Percentiles rank a stretch among this genome's conserved stretches.
These are phyloP conservation scores for Leccinum pellstonianum DNA, from an alignment of 768 basidiomycete genomes.

Conservation along the genomic window DNA sequence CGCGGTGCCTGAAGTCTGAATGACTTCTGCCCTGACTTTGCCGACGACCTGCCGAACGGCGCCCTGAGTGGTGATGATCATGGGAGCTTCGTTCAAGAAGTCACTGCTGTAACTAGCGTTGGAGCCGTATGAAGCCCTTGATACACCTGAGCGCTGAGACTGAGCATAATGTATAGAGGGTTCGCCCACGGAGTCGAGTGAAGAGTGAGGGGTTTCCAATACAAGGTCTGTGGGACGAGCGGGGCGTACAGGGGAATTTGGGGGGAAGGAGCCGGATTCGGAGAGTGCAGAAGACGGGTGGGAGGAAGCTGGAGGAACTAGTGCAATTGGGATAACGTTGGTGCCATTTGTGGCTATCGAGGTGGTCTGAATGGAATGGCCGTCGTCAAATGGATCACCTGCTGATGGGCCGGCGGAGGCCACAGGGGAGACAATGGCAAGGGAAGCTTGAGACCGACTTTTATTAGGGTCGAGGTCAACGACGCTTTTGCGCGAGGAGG, in stretches of 20 bases:
- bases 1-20: conserved; percentile 52
- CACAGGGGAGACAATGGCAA: conserved; percentile 11
- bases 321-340: conserved; percentile 85
- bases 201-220: conserved; percentile 60
- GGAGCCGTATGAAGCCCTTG: conserved; percentile 71
- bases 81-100: conserved; percentile 75
- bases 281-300: conserved; percentile 36
- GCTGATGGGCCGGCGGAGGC: conserved; percentile 21
- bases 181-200: conserved; percentile 47
- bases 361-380: conserved; percentile 74
- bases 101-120: conserved; percentile 76
- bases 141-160: conserved; percentile 55
- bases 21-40: conserved; percentile 76
- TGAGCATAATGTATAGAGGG: conserved; percentile 38
- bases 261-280: conserved; percentile 16
- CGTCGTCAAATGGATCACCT: conserved; percentile 75
- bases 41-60: conserved; percentile 71
- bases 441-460: conserved; percentile 36
- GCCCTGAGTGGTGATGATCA: conserved; percentile 69
- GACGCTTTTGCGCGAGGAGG: conserved; percentile 45
- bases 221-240: conserved; percentile 58
- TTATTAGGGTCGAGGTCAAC: conserved; percentile 56
- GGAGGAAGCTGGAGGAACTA: conserved; percentile 61
- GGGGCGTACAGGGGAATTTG: conserved; percentile 51
- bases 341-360: conserved; percentile 73